Base-by-base conservation (phyloP, 2,329 filamentous ascomycete species). In the Colletotrichum kahawae region DNA sequence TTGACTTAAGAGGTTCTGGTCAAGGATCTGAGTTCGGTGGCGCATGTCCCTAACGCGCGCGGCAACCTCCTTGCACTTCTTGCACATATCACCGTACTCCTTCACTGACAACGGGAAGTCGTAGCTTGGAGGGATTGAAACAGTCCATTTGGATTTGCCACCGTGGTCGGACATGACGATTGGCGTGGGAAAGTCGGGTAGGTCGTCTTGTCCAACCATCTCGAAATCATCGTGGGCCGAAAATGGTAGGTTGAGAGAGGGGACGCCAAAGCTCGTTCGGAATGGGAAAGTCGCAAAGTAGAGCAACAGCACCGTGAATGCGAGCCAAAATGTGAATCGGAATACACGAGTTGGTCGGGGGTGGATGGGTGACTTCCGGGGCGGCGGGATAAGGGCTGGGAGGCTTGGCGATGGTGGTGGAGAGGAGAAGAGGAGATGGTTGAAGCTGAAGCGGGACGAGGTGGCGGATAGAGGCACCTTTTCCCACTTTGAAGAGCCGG, bases 181-280 rank as follows among this genome's bases (percentile, higher is more conserved):
- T 0, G 94, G 93, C 1, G 93, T 93, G 0, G 95, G 93, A 76
- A 94, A 92, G 33, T 93, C 89, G 0, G 94, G 94, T n/a, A 95
- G 83, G 56, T 87, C 87, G 76, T 92, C 89, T 75, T 91, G 91
- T 48, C 89, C 90, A 9, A 94, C 89, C 88, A 95, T 92, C 79
- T 95, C 92, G 81, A 92, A 93, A 65, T 91, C 85, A 62, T 89
- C 86, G 21, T 82, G 83, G 18, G 82, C 80, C 13, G 83, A 78
- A 5, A 84, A 81, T 18, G 83, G 81, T 84, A 86, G 88, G 66
- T 81, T 82, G 59, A 87, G 81, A 21, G 81, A 80, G 51, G 78
- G 82, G 65, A 83, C 78, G 29, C 77, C 77, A 38, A 78, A 79
- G 51, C 81, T 78, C 16, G 81, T 80, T 27, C 81, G 82, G 33